Evolutionary conservation across 1,139 yeast species (phyloP), one percentile per base, ranked within the genome.

Genomic region (Taiozyma sp.): DNA sequence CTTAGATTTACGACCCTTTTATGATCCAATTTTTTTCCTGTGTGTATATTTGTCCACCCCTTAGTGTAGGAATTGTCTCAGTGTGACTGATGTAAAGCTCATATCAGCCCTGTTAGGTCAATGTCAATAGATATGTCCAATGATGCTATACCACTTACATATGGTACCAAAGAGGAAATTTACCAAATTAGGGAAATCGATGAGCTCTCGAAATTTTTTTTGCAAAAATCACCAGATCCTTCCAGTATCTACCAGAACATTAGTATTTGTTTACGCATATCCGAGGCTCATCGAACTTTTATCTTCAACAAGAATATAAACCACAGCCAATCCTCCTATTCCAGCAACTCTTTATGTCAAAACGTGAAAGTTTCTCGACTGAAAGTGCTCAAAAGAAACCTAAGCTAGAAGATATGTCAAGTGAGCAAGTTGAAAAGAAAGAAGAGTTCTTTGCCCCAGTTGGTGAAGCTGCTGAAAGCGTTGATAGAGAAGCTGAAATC

Each of bases 391-490:
- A 38, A 19, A 38, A 38, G 41, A 38, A 38, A 38, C 41, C 41
- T n/a, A 38, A 38, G 12, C 9, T 38, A 38, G 41, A 47, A 47
- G 43, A 16, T 7, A 44, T 46, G 53, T 41, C 49, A 19, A 39
- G 43, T 47, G 47, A 46, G 40, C 50, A 48, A 47, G 53, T 55
- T 40, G 49, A 50, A 34, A 54, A 68, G 48, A 57, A 66, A 29
- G 76, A 75, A 53, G 74, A 75, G 27, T 65, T 80, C 48, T 84
- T 84, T 60, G 71, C 76, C 44, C 72, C 80, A 14, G 86, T 84
- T 19, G 89, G 89, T 44, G 79, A 79, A 44, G 79, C 79, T 51
- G 87, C 78, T 12, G 73, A 75, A 57, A 71, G 65, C 27, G 62
- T 67, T 13, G 62, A 62, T 22, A 54, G 60, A 16, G 69, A 60